A percentile compares a stretch with the other conserved stretches of the same genome.
Conservation (phyloP, 75 land plant species). For the Gnetum montanum region DNA sequence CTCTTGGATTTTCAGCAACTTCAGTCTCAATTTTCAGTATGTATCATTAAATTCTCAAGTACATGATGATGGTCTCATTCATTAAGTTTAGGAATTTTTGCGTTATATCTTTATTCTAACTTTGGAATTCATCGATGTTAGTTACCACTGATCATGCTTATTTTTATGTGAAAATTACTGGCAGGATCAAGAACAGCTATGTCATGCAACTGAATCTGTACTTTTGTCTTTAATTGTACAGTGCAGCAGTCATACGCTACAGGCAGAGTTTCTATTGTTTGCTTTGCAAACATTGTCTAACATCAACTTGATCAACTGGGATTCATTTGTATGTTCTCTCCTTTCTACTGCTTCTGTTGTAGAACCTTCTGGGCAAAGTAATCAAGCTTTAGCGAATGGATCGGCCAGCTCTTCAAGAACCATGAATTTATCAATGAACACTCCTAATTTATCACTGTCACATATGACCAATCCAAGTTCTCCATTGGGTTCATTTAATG, state of each 20-base stretch:
- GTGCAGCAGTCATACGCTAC: constrained; percentile 79
- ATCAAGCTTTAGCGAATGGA: constrained; percentile 21
- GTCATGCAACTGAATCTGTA: constrained; percentile 69
- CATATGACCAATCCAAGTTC: constrained; percentile 70
- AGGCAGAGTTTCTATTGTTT: constrained; percentile 83
- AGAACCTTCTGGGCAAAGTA: constrained; percentile 34
- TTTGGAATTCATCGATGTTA: not conserved
- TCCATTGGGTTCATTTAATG: constrained; percentile 47
- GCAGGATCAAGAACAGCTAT: constrained; percentile 90
- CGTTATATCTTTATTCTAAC: not conserved
- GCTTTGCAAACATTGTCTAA: constrained; percentile 57
- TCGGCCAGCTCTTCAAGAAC: constrained; percentile 15
- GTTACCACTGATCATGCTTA: not conserved
- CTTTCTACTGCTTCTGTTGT: constrained; percentile 51
- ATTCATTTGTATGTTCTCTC: constrained; percentile 70
- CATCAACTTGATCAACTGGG: constrained; percentile 78
- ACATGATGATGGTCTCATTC: not conserved
- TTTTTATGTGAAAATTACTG: too few species aligned
- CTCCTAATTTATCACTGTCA: constrained; percentile 28
- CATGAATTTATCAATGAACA: constrained; percentile 18
- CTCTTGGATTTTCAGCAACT: constrained; percentile 67
- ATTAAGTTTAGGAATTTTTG: not conserved
- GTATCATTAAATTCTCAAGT: too few species aligned
- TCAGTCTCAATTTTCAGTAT: constrained; percentile 66
- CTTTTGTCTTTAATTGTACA: constrained; percentile 64